A percentile compares a stretch with the other conserved stretches of the same genome.
Conservation (phyloP, 371 early-diverging fungal genomes). For the Rhizopus microsporus region DNA sequence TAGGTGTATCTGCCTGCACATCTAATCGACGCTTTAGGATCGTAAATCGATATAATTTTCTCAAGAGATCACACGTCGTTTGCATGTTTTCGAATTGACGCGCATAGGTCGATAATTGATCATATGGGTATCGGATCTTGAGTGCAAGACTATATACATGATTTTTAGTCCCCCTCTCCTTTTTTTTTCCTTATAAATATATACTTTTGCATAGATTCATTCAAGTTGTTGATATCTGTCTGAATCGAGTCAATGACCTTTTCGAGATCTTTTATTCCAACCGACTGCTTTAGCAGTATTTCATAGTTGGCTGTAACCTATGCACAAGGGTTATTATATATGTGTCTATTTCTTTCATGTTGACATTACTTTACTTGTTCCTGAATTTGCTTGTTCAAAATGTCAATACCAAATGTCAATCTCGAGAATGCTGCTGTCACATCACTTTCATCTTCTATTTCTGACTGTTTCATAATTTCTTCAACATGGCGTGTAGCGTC, state of each 20-base stretch:
- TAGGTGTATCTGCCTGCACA: conserved; percentile 56
- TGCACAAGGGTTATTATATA: not conserved
- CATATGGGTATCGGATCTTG: conserved; percentile 64
- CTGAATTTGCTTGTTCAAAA: conserved; percentile 75
- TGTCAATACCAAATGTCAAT: conserved; percentile 73
- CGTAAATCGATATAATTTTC: conserved; percentile 67
- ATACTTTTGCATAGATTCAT: conserved; percentile 62
- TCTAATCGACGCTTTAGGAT: conserved; percentile 64
- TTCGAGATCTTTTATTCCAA: conserved; percentile 68
- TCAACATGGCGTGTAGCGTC: conserved; percentile 63
- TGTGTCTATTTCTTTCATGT: not conserved
- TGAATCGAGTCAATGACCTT: conserved; percentile 56
- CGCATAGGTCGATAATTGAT: conserved; percentile 59
- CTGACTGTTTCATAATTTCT: conserved; percentile 53
- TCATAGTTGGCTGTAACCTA: conserved; percentile 76
- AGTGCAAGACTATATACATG: conserved; percentile 46
- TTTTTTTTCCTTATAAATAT: not conserved
- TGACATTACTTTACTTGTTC: conserved; percentile 57
- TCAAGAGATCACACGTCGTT: conserved; percentile 61
- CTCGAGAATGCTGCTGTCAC: conserved; percentile 69
- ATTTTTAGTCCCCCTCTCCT: not conserved
- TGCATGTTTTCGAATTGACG: conserved; percentile 69
- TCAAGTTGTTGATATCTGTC: conserved; percentile 56
- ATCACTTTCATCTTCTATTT: conserved; percentile 51
- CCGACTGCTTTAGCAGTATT: conserved; percentile 69